Evolutionary conservation across 176 grass and related monocot genomes (phyloP).

Genomic region (Carex littledalei): DNA sequence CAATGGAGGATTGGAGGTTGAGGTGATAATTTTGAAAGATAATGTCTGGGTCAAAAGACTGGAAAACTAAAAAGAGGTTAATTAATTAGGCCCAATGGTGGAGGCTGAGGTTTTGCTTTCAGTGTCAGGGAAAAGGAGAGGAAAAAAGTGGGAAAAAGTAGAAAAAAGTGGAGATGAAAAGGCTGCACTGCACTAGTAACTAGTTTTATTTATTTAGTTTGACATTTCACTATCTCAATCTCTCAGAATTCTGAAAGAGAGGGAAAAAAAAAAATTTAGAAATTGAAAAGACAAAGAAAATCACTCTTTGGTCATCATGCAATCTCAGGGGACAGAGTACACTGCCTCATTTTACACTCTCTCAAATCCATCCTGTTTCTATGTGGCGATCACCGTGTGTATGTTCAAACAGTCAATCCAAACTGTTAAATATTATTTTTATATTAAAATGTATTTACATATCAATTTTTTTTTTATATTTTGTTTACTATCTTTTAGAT

Average conservation of each 20-base stretch:
- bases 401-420: background rate
- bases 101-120: slow-evolving; percentile 33
- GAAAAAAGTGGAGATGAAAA: slow-evolving; percentile 17
- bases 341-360: slow-evolving; percentile 32
- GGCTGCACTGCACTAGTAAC: background rate
- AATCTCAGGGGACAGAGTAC: slow-evolving; percentile 60
- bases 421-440: background rate
- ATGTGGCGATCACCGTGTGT: background rate
- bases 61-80: background rate
- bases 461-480: too few relatives aligned
- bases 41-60: background rate
- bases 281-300: background rate
- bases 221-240: slow-evolving; percentile 17
- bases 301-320: slow-evolving; percentile 40
- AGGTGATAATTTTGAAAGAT: background rate
- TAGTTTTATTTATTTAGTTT: background rate
- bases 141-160: slow-evolving; percentile 15
- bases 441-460: too few relatives aligned
- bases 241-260: background rate
- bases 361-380: background rate
- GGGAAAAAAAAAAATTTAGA: background rate
- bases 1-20: background rate
- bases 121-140: slow-evolving; percentile 22
- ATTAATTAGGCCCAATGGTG: slow-evolving; percentile 18
- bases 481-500: too few relatives aligned